phyloP scores from a whole-genome alignment of 1,139 yeast species.

The Magnusiomyces suaveolens region DNA sequence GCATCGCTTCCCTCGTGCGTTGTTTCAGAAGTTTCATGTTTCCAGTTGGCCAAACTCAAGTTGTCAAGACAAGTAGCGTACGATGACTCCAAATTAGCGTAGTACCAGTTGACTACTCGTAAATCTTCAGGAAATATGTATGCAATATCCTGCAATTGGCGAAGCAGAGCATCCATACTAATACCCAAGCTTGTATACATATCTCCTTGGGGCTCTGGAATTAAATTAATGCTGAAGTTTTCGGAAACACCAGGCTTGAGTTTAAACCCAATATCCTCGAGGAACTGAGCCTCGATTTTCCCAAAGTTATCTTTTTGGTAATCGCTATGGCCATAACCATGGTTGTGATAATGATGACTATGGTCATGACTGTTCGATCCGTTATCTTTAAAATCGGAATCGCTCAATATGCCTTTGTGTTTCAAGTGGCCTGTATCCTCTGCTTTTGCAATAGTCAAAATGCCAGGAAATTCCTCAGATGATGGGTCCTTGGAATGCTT shows the following conservation, averaged over 20 bases:
- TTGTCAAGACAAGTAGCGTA: constrained; percentile 33
- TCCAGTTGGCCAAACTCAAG: constrained; percentile 35
- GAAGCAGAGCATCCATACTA: constrained; percentile 31
- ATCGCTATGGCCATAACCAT: constrained; percentile 16
- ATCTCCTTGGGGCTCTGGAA: constrained; percentile 33
- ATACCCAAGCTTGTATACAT: constrained; percentile 33
- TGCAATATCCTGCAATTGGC: constrained; percentile 28
- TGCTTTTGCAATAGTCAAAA: constrained; percentile 29
- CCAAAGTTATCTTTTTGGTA: constrained; percentile 26
- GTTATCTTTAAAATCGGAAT: neutral
- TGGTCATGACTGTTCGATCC: no score
- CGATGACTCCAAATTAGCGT: constrained; percentile 36
- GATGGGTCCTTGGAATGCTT: constrained; percentile 32
- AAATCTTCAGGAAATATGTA: constrained; percentile 31
- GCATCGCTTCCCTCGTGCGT: neutral
- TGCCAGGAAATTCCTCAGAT: constrained; percentile 25
- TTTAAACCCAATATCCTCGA: constrained; percentile 27
- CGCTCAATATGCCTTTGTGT: neutral
- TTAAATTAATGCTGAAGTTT: constrained; percentile 24
- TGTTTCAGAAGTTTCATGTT: constrained; percentile 12
- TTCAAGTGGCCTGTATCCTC: constrained; percentile 26
- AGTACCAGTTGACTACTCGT: constrained; percentile 35
- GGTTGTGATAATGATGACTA: no score
- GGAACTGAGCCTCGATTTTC: constrained; percentile 24
- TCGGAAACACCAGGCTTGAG: constrained; percentile 19